Evolutionary conservation across 306 rosid species (phyloP).

Genomic region (Myrica gale): DNA sequence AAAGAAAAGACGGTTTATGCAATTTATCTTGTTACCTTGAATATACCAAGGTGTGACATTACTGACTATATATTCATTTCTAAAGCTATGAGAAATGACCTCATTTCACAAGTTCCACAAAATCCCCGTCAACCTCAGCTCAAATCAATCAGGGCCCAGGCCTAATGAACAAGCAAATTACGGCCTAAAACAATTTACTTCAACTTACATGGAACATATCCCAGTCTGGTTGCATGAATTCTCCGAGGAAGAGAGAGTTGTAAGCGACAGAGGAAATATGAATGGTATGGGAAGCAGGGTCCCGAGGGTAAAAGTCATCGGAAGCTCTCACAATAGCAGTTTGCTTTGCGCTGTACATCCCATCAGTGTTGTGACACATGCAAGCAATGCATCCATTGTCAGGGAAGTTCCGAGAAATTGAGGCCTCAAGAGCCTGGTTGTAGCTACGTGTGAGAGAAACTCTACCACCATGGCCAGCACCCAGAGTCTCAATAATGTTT

Average conservation of each 20-base stretch:
- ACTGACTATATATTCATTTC: neutral
- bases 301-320: conserved; percentile 87
- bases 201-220: conserved; percentile 96
- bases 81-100: neutral
- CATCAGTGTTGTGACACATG: conserved; percentile 98
- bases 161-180: neutral
- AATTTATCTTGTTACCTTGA: neutral
- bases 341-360: conserved; percentile 81
- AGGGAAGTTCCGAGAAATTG: conserved; percentile 70
- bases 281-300: conserved; percentile 95
- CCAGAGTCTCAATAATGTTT: conserved; percentile 91
- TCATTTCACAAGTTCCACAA: neutral
- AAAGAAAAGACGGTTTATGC: neutral
- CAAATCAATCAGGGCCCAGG: neutral
- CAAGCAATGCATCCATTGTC: conserved; percentile 96
- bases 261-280: conserved; percentile 95
- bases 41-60: neutral
- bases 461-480: conserved; percentile 91
- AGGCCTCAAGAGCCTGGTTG: conserved; percentile 82
- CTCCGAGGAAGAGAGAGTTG: conserved; percentile 93
- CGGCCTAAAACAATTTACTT: neutral
- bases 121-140: neutral
- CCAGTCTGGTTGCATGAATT: conserved; percentile 98
- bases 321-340: conserved; percentile 92
- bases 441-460: conserved; percentile 89